Conservation (phyloP, 2,329 filamentous ascomycete species). For the Bipolaris sorokiniana region DNA sequence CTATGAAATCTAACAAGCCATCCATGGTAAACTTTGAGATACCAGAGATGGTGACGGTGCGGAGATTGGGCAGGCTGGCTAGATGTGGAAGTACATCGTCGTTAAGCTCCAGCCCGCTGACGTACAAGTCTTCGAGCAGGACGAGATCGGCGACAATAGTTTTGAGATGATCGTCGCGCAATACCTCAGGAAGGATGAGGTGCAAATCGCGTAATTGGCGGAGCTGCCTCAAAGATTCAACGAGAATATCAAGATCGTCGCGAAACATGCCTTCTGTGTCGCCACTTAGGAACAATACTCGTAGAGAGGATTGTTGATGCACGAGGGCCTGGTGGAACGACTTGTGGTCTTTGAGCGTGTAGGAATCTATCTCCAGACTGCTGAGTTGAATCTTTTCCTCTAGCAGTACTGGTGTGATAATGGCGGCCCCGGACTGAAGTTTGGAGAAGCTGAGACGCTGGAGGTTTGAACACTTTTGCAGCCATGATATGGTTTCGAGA, state of each 20-base stretch:
- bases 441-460: slow-evolving; percentile 58
- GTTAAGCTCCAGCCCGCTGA: slow-evolving; percentile 61
- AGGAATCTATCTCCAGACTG: slow-evolving; percentile 58
- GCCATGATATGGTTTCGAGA: slow-evolving; percentile 60
- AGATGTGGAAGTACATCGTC: slow-evolving; percentile 57
- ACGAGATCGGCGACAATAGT: slow-evolving; percentile 55
- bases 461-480: slow-evolving; percentile 60
- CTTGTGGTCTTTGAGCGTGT: slow-evolving; percentile 56
- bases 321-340: slow-evolving; percentile 61
- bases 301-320: slow-evolving; percentile 59
- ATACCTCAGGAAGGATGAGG: slow-evolving; percentile 58
- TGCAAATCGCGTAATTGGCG: slow-evolving; percentile 61
- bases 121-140: slow-evolving; percentile 62
- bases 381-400: slow-evolving; percentile 56
- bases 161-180: slow-evolving; percentile 58
- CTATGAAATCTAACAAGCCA: slow-evolving; percentile 57
- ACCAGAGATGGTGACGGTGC: slow-evolving; percentile 60
- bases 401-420: slow-evolving; percentile 58
- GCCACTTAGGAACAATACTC: slow-evolving; percentile 54
- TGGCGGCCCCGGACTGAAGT: slow-evolving; percentile 59
- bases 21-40: slow-evolving; percentile 61
- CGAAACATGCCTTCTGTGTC: slow-evolving; percentile 56
- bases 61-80: slow-evolving; percentile 57
- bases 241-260: slow-evolving; percentile 57
- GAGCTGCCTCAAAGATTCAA: slow-evolving; percentile 60